Base-by-base conservation (phyloP, 805 yeast species). In the Clavispora phyllophila region DNA sequence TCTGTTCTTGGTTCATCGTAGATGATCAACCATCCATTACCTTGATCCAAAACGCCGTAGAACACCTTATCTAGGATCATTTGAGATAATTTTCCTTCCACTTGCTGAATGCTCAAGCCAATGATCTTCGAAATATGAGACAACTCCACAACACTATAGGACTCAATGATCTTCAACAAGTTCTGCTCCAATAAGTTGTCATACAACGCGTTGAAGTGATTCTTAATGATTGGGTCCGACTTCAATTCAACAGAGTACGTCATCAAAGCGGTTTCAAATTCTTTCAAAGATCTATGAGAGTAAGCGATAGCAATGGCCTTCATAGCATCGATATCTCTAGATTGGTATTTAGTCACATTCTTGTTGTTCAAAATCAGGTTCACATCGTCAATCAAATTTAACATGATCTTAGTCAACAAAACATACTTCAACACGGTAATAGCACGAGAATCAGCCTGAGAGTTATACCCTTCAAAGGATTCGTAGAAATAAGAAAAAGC, bases 61-160 rank as follows among this genome's bases (percentile, higher is more conserved):
- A 93, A 88, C n/a, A 89, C 86, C 57, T 87, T 84, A 65, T 93
- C 99, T 55, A 93, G 75, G 54, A 93, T 91, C 98, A 93, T 91
- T 65, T 91, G 97, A 38, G 95, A 82, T 50, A 93, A 74, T 63
- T 93, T 93, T 17, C 95, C 95, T 67, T 93, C 99, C 25, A 93
- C 88, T 60, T 88, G 95, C 49, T 81, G 84, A 37, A 81, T 72
- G 50, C 89, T 91, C 48, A 95, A 76, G 6, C 96, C 97, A 45
- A 95, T 87, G 55, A 86, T 79, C 54, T 84, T 78, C 24, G 97
- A 85, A 40, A 93, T 79, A 63, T 89, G 96, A 8, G 86, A 74
- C 46, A 93, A 79, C 65, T 93, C 99, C n/a, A 93, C 96, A 53
- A 91, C 84, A 26, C 95, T 87, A 65, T 88, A 93, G 14, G 98